These are phyloP conservation scores for Crithidia fasciculata DNA, from an alignment of 208 protist genomes.

Conservation along the genomic window DNA sequence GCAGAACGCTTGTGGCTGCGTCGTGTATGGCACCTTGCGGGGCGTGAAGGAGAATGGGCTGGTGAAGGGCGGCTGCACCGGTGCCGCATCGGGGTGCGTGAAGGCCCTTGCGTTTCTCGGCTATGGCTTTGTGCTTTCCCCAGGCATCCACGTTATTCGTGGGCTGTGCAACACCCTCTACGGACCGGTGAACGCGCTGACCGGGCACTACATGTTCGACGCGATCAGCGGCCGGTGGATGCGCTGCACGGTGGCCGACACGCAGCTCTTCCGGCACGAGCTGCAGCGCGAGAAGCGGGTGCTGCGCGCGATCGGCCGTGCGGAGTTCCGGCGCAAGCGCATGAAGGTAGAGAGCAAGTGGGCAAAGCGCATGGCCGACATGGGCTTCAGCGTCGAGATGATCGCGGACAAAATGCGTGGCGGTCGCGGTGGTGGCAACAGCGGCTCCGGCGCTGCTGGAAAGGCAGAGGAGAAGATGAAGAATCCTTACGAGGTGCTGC, in stretches of 20 bases:
- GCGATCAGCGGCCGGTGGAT: constrained; percentile 73
- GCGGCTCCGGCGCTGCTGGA: neutral
- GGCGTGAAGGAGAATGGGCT: constrained; percentile 30
- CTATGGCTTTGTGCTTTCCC: constrained; percentile 75
- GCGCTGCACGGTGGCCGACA: constrained; percentile 56
- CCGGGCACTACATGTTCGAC: constrained; percentile 76
- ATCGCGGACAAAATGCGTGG: constrained; percentile 30
- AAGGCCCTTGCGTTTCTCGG: constrained; percentile 50
- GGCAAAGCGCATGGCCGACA: constrained; percentile 54
- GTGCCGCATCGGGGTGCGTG: constrained; percentile 17
- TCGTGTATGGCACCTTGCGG: constrained; percentile 55
- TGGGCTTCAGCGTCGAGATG: constrained; percentile 83
- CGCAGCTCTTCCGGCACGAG: constrained; percentile 46
- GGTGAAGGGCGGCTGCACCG: constrained; percentile 27
- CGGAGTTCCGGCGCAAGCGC: constrained; percentile 74
- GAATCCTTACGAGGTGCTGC: constrained; percentile 81
- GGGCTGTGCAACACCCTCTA: constrained; percentile 73
- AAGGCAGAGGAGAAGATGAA: constrained; percentile 27
- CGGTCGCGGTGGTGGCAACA: neutral
- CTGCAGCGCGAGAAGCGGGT: constrained; percentile 71
- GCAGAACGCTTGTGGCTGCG: constrained; percentile 63
- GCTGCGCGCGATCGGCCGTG: constrained; percentile 73
- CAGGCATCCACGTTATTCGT: constrained; percentile 63
- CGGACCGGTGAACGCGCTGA: constrained; percentile 66
- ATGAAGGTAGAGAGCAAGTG: constrained; percentile 70